Evolutionary conservation across 306 rosid species (phyloP).

Genomic region (Fagus sylvatica): DNA sequence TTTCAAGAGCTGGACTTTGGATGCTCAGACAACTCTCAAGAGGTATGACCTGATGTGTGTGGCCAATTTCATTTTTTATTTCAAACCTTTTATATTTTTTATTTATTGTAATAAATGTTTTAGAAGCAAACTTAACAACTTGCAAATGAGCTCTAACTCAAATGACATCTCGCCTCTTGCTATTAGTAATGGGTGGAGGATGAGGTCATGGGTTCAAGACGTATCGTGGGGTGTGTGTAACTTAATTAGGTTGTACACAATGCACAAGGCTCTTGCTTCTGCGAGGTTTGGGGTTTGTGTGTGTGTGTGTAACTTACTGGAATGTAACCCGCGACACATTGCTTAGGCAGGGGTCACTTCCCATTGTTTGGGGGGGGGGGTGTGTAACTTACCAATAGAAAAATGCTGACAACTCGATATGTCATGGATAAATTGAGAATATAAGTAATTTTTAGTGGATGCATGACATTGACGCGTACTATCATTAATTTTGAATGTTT

Average conservation of each 20-base stretch:
- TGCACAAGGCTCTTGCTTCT: no score
- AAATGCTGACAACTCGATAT: not conserved
- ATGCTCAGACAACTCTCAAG: not conserved
- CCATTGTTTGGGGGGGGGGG: not conserved
- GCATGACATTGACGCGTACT: not conserved
- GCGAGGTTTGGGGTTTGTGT: no score
- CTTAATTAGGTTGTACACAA: no score
- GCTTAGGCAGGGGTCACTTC: not conserved
- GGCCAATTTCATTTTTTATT: not conserved
- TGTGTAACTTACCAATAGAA: no score
- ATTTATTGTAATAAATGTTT: not conserved
- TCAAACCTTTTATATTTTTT: no score
- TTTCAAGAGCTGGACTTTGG: constrained; percentile 35
- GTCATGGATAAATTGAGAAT: not conserved
- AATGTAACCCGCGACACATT: no score
- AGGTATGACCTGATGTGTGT: constrained; percentile 12
- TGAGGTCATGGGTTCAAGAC: no score
- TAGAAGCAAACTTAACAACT: no score
- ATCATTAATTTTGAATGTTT: not conserved
- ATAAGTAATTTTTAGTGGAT: not conserved
- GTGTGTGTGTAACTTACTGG: not conserved
- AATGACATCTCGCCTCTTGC: no score
- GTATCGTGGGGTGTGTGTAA: no score
- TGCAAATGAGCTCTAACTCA: no score
- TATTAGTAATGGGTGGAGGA: no score